Conservation (phyloP, 2,329 filamentous ascomycete genomes). For the Aspergillus melleus region DNA sequence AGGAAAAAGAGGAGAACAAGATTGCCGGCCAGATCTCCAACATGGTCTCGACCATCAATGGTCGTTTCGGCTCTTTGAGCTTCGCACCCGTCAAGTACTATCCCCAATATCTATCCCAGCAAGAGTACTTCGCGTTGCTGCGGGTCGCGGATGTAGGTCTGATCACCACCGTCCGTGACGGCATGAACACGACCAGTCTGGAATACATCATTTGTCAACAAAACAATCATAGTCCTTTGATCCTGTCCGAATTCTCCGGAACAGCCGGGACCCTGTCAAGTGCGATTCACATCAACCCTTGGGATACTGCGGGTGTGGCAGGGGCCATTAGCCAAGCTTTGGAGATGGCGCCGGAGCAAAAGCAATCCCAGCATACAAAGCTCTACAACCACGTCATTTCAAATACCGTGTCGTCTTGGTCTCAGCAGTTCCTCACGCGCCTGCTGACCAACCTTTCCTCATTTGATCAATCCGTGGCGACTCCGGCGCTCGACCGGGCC, state of each 20-base stretch:
- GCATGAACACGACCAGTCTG: slow-evolving; percentile 96
- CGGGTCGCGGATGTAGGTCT: slow-evolving; percentile 86
- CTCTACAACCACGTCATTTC: slow-evolving; percentile 82
- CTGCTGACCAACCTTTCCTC: slow-evolving; percentile 78
- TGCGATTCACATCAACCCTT: slow-evolving; percentile 95
- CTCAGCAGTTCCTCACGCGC: slow-evolving; percentile 73
- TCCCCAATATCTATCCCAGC: slow-evolving; percentile 83
- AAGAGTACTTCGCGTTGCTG: slow-evolving; percentile 93
- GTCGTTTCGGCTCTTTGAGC: slow-evolving; percentile 80
- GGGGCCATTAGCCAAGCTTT: slow-evolving; percentile 79
- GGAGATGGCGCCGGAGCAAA: slow-evolving; percentile 68
- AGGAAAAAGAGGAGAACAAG: slow-evolving; percentile 77
- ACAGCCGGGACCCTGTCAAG: slow-evolving; percentile 82
- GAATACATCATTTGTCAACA: slow-evolving; percentile 94
- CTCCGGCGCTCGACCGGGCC: slow-evolving; percentile 76
- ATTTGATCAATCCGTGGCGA: slow-evolving; percentile 71
- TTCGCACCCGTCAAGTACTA: slow-evolving; percentile 94
- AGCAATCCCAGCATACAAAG: slow-evolving; percentile 67
- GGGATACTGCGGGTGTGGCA: slow-evolving; percentile 83
- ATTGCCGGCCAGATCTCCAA: slow-evolving; percentile 87
- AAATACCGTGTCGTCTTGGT: slow-evolving; percentile 86
- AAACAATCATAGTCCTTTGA: slow-evolving; percentile 80
- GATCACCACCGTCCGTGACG: slow-evolving; percentile 93
- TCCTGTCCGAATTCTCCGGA: slow-evolving; percentile 94
- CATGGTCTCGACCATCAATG: slow-evolving; percentile 88